Conservation (phyloP, 148 eudicot genomes). For the Nepenthes mirabilis region DNA sequence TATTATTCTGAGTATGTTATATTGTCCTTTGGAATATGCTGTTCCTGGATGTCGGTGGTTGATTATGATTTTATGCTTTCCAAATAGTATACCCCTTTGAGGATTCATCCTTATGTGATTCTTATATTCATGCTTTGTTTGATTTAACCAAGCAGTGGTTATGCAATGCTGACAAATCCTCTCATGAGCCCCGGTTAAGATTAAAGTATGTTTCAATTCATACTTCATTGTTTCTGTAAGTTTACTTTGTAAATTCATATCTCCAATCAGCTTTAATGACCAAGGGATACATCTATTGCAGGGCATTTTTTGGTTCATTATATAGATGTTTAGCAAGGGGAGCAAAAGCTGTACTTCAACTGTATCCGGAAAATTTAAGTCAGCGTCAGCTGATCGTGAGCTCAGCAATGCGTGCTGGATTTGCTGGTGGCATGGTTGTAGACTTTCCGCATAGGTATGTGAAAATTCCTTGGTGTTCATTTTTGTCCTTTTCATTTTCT, state of each 20-base stretch:
- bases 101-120: neutral
- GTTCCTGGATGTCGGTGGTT: no score
- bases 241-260: neutral
- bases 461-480: neutral
- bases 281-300: conserved; percentile 11
- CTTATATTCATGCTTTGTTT: conserved; percentile 9
- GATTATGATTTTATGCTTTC: no score
- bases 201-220: conserved; percentile 50
- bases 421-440: conserved; percentile 92
- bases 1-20: no score
- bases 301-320: conserved; percentile 90
- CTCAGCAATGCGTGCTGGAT: conserved; percentile 93
- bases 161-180: conserved; percentile 97
- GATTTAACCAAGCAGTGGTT: conserved; percentile 57
- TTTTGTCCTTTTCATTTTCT: neutral
- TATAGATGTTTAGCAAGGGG: conserved; percentile 80
- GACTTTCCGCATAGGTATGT: conserved; percentile 91
- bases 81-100: no score
- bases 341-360: conserved; percentile 85
- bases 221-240: neutral
- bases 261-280: neutral
- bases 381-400: conserved; percentile 73
- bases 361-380: conserved; percentile 78
- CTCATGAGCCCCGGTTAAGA: conserved; percentile 87
- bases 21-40: no score